A percentile compares a stretch with the other conserved stretches of the same genome.
Conservation (phyloP, 164 flowering plant species). For the Magnolia changhungtana region DNA sequence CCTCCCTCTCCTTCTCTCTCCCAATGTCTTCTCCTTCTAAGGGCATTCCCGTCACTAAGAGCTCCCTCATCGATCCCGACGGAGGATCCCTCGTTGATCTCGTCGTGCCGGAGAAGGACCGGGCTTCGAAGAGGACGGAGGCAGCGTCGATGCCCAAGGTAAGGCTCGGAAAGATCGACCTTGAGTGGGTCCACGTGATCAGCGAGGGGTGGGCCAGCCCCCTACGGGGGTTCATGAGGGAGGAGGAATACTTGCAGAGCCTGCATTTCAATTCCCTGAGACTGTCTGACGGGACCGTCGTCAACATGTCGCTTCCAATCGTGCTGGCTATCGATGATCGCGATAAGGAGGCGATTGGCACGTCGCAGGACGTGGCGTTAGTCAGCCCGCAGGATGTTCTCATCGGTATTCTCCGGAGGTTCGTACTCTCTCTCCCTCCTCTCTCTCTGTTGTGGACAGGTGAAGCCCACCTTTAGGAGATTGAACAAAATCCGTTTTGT, state of each 20-base stretch:
- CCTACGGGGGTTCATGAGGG: constrained; percentile 90
- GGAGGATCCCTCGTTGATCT: constrained; percentile 77
- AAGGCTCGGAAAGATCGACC: constrained; percentile 54
- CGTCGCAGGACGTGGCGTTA: constrained; percentile 50
- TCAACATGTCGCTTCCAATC: constrained; percentile 93
- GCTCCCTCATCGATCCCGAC: constrained; percentile 90
- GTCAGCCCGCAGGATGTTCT: constrained; percentile 58
- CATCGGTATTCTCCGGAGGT: constrained; percentile 71
- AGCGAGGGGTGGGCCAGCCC: constrained; percentile 99
- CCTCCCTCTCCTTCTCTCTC: background rate
- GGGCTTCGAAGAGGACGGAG: constrained; percentile 41
- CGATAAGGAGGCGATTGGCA: constrained; percentile 60
- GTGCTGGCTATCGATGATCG: constrained; percentile 80
- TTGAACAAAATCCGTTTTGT: too few relatives aligned
- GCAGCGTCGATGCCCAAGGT: constrained; percentile 62
- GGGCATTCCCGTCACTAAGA: constrained; percentile 28
- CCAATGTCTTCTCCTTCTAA: background rate
- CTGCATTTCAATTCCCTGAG: constrained; percentile 79
- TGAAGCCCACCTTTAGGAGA: too few relatives aligned
- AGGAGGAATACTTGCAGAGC: constrained; percentile 81
- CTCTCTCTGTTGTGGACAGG: too few relatives aligned
- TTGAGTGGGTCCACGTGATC: constrained; percentile 90
- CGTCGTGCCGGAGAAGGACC: constrained; percentile 65
- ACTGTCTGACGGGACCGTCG: constrained; percentile 57
- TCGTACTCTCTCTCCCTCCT: constrained; percentile 2